Conservation (phyloP, 352 stramenopile species). For the Hyaloperonospora brassicae region DNA sequence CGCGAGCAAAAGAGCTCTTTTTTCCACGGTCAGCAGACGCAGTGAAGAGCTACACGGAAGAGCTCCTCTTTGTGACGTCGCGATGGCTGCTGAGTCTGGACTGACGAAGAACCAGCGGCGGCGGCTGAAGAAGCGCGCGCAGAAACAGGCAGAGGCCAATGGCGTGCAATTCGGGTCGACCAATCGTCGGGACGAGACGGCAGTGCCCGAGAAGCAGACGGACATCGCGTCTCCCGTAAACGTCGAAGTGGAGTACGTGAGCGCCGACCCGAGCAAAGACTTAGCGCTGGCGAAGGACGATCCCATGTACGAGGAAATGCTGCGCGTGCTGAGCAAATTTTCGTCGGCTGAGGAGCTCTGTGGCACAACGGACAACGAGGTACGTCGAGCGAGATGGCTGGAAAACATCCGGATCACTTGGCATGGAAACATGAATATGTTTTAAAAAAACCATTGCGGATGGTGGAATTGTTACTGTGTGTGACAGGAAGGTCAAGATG, state of each 20-base stretch:
- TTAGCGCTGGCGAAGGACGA: constrained; percentile 54
- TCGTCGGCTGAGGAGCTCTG: constrained; percentile 76
- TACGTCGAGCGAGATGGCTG: constrained; percentile 5
- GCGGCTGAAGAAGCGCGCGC: constrained; percentile 75
- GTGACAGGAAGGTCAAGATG: constrained; percentile 23
- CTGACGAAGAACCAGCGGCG: constrained; percentile 81
- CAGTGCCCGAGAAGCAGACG: constrained; percentile 2
- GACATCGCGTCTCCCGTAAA: constrained; percentile 11
- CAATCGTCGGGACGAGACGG: neutral
- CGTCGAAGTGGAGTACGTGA: constrained; percentile 83
- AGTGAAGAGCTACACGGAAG: too few relatives aligned
- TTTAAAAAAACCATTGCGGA: too few relatives aligned
- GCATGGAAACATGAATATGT: too few relatives aligned
- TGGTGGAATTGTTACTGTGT: neutral
- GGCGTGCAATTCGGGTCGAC: constrained; percentile 8
- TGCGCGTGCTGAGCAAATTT: constrained; percentile 84
- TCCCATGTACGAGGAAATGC: constrained; percentile 76
- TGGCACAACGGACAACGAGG: constrained; percentile 42
- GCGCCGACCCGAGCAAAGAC: constrained; percentile 57
- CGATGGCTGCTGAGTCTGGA: constrained; percentile 21
- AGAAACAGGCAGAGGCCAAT: constrained; percentile 50
- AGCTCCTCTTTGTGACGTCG: neutral
- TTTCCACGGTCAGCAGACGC: too few relatives aligned
- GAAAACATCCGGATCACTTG: neutral
- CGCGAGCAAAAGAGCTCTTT: too few relatives aligned